Percentiles rank a stretch among this genome's conserved stretches.
These are phyloP conservation scores for Erysimum cheiranthoides DNA, from an alignment of 345 rosid genomes.

Conservation along the genomic window DNA sequence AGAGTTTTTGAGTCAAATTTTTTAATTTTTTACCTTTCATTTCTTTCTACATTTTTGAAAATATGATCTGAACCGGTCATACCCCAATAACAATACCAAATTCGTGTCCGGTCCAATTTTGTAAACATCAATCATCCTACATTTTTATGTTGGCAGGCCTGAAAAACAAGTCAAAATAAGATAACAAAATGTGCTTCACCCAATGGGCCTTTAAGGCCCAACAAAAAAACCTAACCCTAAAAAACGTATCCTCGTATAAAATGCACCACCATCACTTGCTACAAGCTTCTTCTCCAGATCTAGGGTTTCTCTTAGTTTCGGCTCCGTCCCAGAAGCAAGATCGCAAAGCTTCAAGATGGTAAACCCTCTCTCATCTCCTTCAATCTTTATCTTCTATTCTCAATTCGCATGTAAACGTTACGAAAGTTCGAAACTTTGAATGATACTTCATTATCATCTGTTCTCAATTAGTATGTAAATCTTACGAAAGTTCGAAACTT, in stretches of 20 bases:
- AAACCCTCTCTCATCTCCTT: neutral
- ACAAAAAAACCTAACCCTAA: constrained; percentile 4
- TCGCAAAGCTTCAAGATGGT: constrained; percentile 37
- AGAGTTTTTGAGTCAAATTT: too few relatives aligned
- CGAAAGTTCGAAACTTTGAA: neutral
- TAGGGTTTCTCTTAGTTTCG: constrained; percentile 25
- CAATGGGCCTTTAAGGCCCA: constrained; percentile 35
- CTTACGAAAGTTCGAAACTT: neutral
- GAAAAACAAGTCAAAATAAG: neutral
- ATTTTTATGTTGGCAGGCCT: neutral
- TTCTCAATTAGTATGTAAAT: neutral
- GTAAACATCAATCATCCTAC: too few relatives aligned
- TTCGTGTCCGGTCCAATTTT: too few relatives aligned
- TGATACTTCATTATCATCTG: neutral
- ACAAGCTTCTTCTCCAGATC: neutral
- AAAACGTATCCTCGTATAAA: constrained; percentile 6
- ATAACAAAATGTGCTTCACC: neutral
- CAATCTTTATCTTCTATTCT: too few relatives aligned
- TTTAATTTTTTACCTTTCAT: too few relatives aligned
- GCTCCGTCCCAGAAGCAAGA: constrained; percentile 18
- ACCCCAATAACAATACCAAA: too few relatives aligned
- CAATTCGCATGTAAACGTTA: neutral
- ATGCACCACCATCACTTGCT: accelerated
- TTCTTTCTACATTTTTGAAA: too few relatives aligned
- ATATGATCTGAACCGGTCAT: too few relatives aligned